phyloP scores from a whole-genome alignment of 345 rosid species.

The Aegle marmelos region DNA sequence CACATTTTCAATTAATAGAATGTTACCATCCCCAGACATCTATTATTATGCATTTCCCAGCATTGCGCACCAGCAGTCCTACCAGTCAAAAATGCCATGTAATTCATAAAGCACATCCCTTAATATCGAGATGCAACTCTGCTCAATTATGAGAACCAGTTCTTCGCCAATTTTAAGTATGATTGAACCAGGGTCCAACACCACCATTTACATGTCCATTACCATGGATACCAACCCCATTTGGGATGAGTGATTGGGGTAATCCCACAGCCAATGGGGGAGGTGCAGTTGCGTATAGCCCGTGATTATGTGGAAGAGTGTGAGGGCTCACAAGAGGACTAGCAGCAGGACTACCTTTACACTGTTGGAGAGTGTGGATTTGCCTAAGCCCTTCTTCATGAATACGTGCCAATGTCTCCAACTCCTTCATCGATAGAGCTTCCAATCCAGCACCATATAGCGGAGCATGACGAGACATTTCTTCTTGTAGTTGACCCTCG shows the following conservation, averaged over 20 bases:
- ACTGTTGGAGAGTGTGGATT: constrained; percentile 76
- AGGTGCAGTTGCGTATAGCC: constrained; percentile 61
- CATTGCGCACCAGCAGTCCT: constrained; percentile 28
- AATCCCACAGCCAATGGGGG: constrained; percentile 71
- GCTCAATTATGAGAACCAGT: constrained; percentile 16
- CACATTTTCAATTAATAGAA: constrained; percentile 5
- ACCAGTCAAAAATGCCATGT: constrained; percentile 40
- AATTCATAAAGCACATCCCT: constrained; percentile 24
- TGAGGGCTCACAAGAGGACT: constrained; percentile 69
- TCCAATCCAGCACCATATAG: constrained; percentile 93
- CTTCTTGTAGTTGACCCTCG: constrained; percentile 76
- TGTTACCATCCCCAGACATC: constrained; percentile 5
- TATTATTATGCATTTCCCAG: constrained; percentile 25
- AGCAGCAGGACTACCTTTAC: constrained; percentile 69
- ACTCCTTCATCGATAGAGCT: constrained; percentile 84
- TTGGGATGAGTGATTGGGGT: constrained; percentile 64
- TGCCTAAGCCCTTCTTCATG: constrained; percentile 95
- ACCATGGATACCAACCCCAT: constrained; percentile 70
- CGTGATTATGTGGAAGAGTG: constrained; percentile 55
- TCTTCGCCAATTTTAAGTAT: constrained; percentile 27
- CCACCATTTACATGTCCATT: constrained; percentile 80
- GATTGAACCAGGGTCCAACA: constrained; percentile 86
- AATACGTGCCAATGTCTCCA: constrained; percentile 79
- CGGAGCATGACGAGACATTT: constrained; percentile 90
- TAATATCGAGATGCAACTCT: constrained; percentile 19